Evolutionary conservation across 108 stramenopile genomes (phyloP).

Genomic region (Pseudonitzschia pungens): DNA sequence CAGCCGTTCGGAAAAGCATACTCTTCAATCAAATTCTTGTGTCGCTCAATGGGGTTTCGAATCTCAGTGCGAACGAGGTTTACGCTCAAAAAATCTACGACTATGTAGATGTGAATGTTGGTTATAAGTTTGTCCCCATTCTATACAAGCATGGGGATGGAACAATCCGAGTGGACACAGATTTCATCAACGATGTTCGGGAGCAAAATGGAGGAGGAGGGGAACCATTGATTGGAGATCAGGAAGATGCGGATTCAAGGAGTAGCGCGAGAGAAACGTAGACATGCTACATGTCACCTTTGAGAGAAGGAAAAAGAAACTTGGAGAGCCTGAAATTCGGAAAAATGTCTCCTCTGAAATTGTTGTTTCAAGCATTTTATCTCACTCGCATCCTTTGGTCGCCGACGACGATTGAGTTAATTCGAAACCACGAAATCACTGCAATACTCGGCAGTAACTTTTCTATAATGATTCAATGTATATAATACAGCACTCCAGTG

Average conservation of each 20-base stretch:
- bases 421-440: too few relatives aligned
- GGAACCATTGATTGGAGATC: slow-evolving; percentile 35
- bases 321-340: too few relatives aligned
- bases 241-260: neutral
- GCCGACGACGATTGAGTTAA: too few relatives aligned
- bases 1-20: slow-evolving; percentile 49
- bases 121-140: slow-evolving; percentile 72
- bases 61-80: slow-evolving; percentile 60
- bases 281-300: too few relatives aligned
- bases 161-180: slow-evolving; percentile 47
- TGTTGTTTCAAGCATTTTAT: too few relatives aligned
- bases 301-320: too few relatives aligned
- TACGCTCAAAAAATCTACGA: slow-evolving; percentile 86
- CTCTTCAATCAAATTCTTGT: slow-evolving; percentile 79
- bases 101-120: slow-evolving; percentile 67
- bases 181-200: slow-evolving; percentile 60
- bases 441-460: too few relatives aligned
- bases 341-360: too few relatives aligned
- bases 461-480: too few relatives aligned
- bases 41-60: slow-evolving; percentile 69
- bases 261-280: too few relatives aligned
- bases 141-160: slow-evolving; percentile 50
- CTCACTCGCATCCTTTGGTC: too few relatives aligned
- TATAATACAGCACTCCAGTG: too few relatives aligned
- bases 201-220: slow-evolving; percentile 57